Conservation (phyloP, 2,329 filamentous ascomycete genomes). For the Amauroascus verrucosus region DNA sequence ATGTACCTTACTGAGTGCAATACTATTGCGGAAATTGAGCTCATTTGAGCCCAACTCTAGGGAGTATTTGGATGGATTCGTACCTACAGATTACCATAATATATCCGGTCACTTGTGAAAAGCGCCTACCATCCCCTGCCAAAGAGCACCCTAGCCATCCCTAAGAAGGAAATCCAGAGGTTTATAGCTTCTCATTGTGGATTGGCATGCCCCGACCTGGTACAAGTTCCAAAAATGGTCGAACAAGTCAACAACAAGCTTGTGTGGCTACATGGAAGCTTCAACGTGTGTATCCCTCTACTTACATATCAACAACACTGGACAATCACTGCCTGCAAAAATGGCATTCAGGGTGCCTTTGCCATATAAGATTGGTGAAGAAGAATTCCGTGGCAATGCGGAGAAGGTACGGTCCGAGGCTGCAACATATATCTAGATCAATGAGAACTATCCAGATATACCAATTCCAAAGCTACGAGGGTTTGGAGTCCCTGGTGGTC, state of each 20-base stretch:
- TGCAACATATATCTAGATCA: slow-evolving; percentile 19
- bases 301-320: slow-evolving; percentile 9
- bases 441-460: slow-evolving; percentile 18
- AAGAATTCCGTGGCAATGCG: slow-evolving; percentile 16
- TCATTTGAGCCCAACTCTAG: no score
- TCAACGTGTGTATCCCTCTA: slow-evolving; percentile 17
- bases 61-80: no score
- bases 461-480: slow-evolving; percentile 18
- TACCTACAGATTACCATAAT: no score
- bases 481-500: slow-evolving; percentile 19
- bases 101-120: no score
- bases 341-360: slow-evolving; percentile 13
- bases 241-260: neutral
- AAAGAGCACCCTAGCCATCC: no score
- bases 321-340: slow-evolving; percentile 6
- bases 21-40: no score
- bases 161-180: slow-evolving; percentile 10
- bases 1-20: no score
- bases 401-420: slow-evolving; percentile 20
- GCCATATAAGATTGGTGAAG: slow-evolving; percentile 18
- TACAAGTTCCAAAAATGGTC: slow-evolving; percentile 12
- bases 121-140: no score
- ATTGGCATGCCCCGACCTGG: slow-evolving; percentile 9
- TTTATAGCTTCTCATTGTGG: slow-evolving; percentile 15
- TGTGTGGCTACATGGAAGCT: slow-evolving; percentile 14